Conservation (phyloP, 2,329 filamentous ascomycete genomes). For the Tolypocladium endophyticum region DNA sequence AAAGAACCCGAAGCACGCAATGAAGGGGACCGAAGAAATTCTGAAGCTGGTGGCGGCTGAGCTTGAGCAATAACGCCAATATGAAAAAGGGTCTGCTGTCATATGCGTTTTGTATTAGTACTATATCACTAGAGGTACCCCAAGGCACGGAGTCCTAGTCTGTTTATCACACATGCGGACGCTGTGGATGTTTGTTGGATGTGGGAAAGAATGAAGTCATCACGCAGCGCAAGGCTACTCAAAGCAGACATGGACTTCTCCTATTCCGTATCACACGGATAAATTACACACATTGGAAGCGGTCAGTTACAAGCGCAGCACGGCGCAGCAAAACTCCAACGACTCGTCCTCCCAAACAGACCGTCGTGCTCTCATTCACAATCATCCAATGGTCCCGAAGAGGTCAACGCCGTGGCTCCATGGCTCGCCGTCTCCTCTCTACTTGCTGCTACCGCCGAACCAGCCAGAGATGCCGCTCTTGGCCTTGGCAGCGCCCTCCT, state of each 20-base stretch:
- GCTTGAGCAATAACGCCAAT: conserved; percentile 18
- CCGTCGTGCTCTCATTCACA: background rate
- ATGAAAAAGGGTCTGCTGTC: background rate
- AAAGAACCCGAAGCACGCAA: conserved; percentile 76
- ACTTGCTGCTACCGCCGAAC: conserved; percentile 60
- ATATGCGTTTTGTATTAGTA: background rate
- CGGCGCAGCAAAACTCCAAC: background rate
- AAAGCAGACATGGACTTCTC: background rate
- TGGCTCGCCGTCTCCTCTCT: conserved; percentile 1
- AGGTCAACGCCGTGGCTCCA: too few relatives aligned
- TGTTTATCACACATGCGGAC: background rate
- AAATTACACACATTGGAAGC: background rate
- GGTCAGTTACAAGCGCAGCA: background rate
- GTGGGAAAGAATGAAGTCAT: background rate
- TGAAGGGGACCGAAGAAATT: conserved; percentile 67
- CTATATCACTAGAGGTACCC: background rate
- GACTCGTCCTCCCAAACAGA: background rate
- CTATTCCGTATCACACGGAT: background rate
- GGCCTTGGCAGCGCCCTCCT: conserved; percentile 66
- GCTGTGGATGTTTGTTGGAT: background rate
- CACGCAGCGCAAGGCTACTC: background rate
- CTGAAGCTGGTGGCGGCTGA: conserved; percentile 62
- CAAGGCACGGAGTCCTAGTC: background rate
- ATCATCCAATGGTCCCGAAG: background rate
- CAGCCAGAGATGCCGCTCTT: conserved; percentile 77